Evolutionary conservation across 139 green algal genomes (phyloP).

Genomic region (Gonium pectorale): DNA sequence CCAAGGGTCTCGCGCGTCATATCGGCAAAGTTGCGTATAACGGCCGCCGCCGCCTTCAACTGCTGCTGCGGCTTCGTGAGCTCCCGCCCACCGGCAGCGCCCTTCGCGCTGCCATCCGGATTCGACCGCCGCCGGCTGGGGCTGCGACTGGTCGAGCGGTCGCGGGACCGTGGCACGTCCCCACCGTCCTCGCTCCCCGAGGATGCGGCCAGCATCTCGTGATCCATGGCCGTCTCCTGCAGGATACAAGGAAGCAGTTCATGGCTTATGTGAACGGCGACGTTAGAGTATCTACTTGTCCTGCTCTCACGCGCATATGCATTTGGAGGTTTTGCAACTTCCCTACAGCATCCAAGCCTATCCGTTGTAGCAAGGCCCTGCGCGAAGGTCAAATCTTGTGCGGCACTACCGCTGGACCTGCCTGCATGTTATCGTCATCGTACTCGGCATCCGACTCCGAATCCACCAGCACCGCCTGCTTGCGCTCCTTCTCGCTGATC

Average conservation of each 20-base stretch:
- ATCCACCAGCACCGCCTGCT: conserved; percentile 63
- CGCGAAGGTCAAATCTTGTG: no score
- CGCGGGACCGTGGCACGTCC: not conserved
- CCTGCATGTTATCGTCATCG: conserved; percentile 45
- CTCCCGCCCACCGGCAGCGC: not conserved
- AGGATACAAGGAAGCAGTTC: not conserved
- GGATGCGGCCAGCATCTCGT: conserved; percentile 34
- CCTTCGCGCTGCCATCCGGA: not conserved
- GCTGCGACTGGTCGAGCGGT: not conserved
- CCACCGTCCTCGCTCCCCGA: not conserved
- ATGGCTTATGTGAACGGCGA: no score
- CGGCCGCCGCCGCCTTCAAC: not conserved
- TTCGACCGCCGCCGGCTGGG: conserved; percentile 24
- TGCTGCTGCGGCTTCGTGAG: not conserved
- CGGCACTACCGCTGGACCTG: no score
- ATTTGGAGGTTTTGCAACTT: no score
- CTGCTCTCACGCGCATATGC: not conserved
- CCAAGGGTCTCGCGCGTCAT: not conserved
- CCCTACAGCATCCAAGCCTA: no score
- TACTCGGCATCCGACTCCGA: conserved; percentile 53
- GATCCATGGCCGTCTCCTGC: conserved; percentile 33
- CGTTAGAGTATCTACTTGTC: no score
- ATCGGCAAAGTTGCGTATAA: not conserved
- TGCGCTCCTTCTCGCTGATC: conserved; percentile 57
- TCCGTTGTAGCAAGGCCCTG: no score